A percentile compares a stretch with the other conserved stretches of the same genome.
Conservation (phyloP, 495 filamentous ascomycete genomes). For the Amphirosellinia nigrospora region DNA sequence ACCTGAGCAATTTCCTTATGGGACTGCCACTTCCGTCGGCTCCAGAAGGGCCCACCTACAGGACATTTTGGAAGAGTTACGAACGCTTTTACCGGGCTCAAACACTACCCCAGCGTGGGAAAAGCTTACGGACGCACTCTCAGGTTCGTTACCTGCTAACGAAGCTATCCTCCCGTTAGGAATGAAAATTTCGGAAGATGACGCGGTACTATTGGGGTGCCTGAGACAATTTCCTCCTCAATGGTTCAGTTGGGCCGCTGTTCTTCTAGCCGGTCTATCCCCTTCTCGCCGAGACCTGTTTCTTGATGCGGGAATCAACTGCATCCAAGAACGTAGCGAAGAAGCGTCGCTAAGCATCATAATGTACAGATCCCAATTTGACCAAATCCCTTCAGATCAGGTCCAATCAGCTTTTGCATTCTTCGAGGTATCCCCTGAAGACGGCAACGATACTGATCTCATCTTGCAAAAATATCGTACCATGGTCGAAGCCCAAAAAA, state of each 20-base stretch:
- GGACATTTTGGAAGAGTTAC: slow-evolving; percentile 33
- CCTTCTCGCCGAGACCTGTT: slow-evolving; percentile 33
- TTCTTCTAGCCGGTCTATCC: slow-evolving; percentile 31
- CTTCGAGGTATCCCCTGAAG: slow-evolving; percentile 22
- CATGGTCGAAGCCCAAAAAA: slow-evolving; percentile 18
- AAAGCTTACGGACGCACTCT: slow-evolving; percentile 28
- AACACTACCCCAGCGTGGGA: slow-evolving; percentile 32
- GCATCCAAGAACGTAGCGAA: slow-evolving; percentile 32
- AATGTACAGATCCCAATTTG: slow-evolving; percentile 39
- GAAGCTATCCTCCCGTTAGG: not conserved
- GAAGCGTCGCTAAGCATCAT: slow-evolving; percentile 35
- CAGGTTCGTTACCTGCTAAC: slow-evolving; percentile 22
- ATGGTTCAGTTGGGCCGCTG: slow-evolving; percentile 38
- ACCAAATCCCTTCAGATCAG: slow-evolving; percentile 20
- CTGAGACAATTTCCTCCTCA: slow-evolving; percentile 28
- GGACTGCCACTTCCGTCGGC: slow-evolving; percentile 14
- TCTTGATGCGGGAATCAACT: slow-evolving; percentile 35
- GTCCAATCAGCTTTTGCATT: slow-evolving; percentile 34
- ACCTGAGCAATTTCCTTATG: slow-evolving; percentile 16
- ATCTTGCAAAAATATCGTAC: slow-evolving; percentile 30
- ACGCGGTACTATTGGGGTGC: slow-evolving; percentile 33
- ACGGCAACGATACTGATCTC: slow-evolving; percentile 18
- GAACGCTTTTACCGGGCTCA: slow-evolving; percentile 11
- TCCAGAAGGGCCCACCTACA: slow-evolving; percentile 36
- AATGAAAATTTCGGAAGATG: slow-evolving; percentile 13